phyloP scores from a whole-genome alignment of 352 stramenopile genomes.

The Pythium brachiatum region DNA sequence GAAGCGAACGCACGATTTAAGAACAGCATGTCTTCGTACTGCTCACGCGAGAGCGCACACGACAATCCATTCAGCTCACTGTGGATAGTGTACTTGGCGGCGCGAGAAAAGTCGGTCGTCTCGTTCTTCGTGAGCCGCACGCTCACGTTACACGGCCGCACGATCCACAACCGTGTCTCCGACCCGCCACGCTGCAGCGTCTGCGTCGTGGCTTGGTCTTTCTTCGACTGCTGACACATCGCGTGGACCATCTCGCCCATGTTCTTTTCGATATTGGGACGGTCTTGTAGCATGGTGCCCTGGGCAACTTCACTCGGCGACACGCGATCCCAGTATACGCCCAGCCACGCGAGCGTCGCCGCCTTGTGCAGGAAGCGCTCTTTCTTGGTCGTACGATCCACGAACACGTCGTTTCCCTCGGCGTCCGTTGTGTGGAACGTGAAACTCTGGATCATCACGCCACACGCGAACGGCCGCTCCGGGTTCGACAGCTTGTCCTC shows the following conservation, averaged over 20 bases:
- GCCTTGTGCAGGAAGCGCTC: constrained; percentile 63
- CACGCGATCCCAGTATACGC: constrained; percentile 73
- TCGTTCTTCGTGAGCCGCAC: constrained; percentile 83
- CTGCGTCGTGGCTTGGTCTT: background rate
- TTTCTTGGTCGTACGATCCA: constrained; percentile 46
- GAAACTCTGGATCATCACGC: constrained; percentile 65
- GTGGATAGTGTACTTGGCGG: constrained; percentile 67
- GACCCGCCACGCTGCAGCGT: constrained; percentile 1
- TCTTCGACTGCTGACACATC: constrained; percentile 18
- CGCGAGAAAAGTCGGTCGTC: constrained; percentile 57
- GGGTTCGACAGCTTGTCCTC: constrained; percentile 71
- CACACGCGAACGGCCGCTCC: constrained; percentile 62
- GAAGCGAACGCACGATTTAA: constrained; percentile 63
- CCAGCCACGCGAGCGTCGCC: constrained; percentile 42
- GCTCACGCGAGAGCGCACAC: constrained; percentile 59
- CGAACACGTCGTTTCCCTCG: constrained; percentile 59
- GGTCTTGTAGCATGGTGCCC: constrained; percentile 35
- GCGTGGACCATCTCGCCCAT: constrained; percentile 59
- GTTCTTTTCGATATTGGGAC: constrained; percentile 27
- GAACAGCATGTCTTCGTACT: constrained; percentile 83
- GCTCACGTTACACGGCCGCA: constrained; percentile 46
- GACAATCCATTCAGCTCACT: constrained; percentile 45
- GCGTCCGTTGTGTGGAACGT: constrained; percentile 72
- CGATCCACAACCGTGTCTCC: constrained; percentile 36
- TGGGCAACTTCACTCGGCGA: constrained; percentile 9